A percentile compares a stretch with the other conserved stretches of the same genome.
Conservation (phyloP, 106 monocot species). For the Dendrobium chrysotoxum region DNA sequence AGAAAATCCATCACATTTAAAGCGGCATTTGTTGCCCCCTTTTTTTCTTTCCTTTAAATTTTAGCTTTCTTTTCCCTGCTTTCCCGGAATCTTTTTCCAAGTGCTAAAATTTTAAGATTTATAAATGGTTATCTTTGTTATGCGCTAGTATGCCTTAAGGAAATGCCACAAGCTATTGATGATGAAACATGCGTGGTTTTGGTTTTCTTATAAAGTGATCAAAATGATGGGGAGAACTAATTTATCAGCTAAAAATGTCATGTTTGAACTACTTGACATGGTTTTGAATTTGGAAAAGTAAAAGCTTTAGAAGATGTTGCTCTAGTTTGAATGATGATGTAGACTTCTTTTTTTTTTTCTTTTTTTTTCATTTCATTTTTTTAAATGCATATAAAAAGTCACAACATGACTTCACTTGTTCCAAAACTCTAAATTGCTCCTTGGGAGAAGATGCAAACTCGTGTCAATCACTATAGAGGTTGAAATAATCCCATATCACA, state of each 20-base stretch:
- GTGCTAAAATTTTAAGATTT: neutral
- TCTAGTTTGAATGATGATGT: slow-evolving; percentile 53
- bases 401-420: slow-evolving; percentile 11
- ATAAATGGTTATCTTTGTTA: neutral
- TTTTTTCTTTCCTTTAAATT: neutral
- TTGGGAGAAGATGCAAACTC: neutral
- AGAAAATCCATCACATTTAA: neutral
- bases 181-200: neutral
- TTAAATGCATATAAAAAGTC: slow-evolving; percentile 5
- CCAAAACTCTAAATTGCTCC: slow-evolving; percentile 8
- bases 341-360: too few relatives aligned
- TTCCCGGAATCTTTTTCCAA: neutral
- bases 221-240: slow-evolving; percentile 24
- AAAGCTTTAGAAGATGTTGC: slow-evolving; percentile 64
- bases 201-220: neutral
- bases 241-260: slow-evolving; percentile 44
- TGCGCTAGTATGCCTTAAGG: neutral
- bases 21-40: neutral
- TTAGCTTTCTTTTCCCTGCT: neutral
- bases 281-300: slow-evolving; percentile 58
- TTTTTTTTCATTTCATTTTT: too few relatives aligned
- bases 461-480: neutral
- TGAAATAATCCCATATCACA: slow-evolving; percentile 66
- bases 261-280: slow-evolving; percentile 79
- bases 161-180: neutral